Percentiles rank a stretch among this genome's conserved stretches.
Evolutionary conservation across 768 basidiomycete genomes (phyloP).

Genomic region (Hygrocybe coccinea): DNA sequence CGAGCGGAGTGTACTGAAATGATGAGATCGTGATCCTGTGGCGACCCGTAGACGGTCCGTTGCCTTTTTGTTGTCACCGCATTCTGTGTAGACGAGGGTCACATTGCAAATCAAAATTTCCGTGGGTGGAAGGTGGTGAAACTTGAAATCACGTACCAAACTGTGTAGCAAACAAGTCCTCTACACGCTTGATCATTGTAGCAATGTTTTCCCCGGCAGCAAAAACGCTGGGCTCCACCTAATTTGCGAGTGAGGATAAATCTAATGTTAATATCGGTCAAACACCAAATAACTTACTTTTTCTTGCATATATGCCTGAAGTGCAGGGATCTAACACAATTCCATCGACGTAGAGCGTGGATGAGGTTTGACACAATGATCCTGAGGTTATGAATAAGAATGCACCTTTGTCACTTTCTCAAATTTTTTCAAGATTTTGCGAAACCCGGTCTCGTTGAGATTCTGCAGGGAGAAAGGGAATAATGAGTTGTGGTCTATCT

Average conservation of each 20-base stretch:
- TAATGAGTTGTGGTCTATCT: not conserved
- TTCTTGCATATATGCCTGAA: conserved; percentile 76
- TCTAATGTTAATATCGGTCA: too few relatives aligned
- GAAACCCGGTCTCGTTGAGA: conserved; percentile 85
- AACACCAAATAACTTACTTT: conserved; percentile 40
- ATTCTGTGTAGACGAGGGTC: conserved; percentile 28
- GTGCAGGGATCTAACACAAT: conserved; percentile 51
- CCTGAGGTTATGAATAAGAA: not conserved
- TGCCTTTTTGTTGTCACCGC: conserved; percentile 78
- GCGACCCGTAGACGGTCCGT: conserved; percentile 57
- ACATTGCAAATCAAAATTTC: not conserved
- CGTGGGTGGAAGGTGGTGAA: not conserved
- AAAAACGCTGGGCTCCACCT: conserved; percentile 69
- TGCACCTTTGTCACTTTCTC: conserved; percentile 69
- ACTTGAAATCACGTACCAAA: conserved; percentile 62
- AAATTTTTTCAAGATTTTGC: conserved; percentile 82
- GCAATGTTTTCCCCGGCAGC: conserved; percentile 57
- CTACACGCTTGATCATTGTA: conserved; percentile 68
- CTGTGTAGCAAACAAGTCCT: conserved; percentile 67
- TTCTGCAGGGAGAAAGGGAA: conserved; percentile 39
- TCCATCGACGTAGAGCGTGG: not conserved
- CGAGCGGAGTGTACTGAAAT: conserved; percentile 68
- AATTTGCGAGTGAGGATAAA: not conserved
- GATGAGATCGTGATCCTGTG: conserved; percentile 50
- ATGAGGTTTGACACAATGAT: not conserved